These are phyloP conservation scores for Fusarium mundagurra DNA, from an alignment of 2,329 filamentous ascomycete species.

Conservation along the genomic window DNA sequence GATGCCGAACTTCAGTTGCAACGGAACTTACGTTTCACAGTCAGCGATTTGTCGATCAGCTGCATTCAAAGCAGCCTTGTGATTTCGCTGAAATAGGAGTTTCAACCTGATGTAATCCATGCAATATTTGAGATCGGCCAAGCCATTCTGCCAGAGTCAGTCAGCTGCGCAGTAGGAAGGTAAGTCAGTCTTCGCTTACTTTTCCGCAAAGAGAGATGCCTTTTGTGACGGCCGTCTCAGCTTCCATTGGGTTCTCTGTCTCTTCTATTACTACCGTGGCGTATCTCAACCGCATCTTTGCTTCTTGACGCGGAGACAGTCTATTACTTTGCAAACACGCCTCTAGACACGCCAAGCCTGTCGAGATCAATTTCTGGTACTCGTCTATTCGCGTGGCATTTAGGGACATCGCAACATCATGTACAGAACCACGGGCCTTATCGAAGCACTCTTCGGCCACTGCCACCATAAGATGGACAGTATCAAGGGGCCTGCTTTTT, in stretches of 20 bases:
- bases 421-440: constrained; percentile 68
- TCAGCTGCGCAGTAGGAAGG: constrained; percentile 39
- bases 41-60: constrained; percentile 76
- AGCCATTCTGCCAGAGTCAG: constrained; percentile 47
- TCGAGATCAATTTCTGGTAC: constrained; percentile 78
- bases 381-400: constrained; percentile 61
- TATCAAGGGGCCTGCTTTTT: constrained; percentile 58
- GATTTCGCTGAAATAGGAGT: constrained; percentile 75
- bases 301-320: constrained; percentile 73
- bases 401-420: constrained; percentile 54
- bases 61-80: constrained; percentile 77
- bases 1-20: not conserved
- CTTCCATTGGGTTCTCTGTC: constrained; percentile 78
- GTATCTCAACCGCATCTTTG: constrained; percentile 75
- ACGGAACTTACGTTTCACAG: constrained; percentile 66
- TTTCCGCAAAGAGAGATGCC: constrained; percentile 76
- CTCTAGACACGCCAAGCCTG: constrained; percentile 77
- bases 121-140: constrained; percentile 75
- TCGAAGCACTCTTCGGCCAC: constrained; percentile 80
- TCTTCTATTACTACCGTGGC: constrained; percentile 77
- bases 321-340: constrained; percentile 70
- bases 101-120: constrained; percentile 80
- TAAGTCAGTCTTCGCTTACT: constrained; percentile 50
- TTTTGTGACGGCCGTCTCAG: constrained; percentile 76
- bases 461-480: constrained; percentile 70